phyloP scores from a whole-genome alignment of 169 alveolate species.

The Plasmodium coatneyi region DNA sequence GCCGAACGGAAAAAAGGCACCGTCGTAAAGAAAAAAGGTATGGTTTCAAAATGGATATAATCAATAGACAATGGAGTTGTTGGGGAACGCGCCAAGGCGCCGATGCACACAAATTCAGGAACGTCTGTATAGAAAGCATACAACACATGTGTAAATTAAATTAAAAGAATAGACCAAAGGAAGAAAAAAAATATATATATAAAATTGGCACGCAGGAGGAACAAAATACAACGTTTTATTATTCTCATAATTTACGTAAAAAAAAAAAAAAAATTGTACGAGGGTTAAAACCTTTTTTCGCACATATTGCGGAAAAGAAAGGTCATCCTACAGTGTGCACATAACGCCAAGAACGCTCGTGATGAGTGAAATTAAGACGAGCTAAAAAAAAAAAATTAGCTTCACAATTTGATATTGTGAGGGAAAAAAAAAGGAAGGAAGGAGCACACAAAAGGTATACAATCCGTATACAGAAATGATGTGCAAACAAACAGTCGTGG shows the following conservation, averaged over 20 bases:
- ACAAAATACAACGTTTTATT: background rate
- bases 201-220: background rate
- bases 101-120: background rate
- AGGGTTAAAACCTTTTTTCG: background rate
- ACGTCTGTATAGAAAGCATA: background rate
- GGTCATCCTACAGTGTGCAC: background rate
- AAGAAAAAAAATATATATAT: background rate
- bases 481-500: background rate
- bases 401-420: background rate
- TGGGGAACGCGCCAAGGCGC: background rate
- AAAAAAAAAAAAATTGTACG: background rate
- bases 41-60: background rate
- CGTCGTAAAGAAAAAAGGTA: background rate
- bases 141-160: background rate
- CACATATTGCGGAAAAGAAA: background rate
- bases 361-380: background rate
- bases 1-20: background rate
- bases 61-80: background rate
- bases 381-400: background rate
- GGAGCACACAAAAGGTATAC: background rate
- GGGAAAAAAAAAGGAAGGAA: background rate
- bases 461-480: background rate
- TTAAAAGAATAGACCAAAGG: background rate
- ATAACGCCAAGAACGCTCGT: background rate
- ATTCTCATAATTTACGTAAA: conserved; percentile 6